phyloP scores from a whole-genome alignment of 495 filamentous ascomycete species.

The Letharia lupina region DNA sequence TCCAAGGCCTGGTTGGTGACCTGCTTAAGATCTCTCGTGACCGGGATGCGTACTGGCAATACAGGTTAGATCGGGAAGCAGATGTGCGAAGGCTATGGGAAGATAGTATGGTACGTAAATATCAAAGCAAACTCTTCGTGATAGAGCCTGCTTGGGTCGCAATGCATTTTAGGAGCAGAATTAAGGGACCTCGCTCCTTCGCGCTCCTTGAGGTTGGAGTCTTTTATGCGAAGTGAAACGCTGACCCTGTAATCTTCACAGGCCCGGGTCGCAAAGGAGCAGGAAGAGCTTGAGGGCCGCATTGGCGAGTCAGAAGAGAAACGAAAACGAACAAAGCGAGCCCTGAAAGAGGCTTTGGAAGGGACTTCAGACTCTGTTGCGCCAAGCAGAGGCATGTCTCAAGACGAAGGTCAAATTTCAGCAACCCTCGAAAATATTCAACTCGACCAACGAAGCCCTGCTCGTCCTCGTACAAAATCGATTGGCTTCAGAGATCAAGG shows the following conservation, averaged over 20 bases:
- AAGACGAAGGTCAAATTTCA: constrained; percentile 15
- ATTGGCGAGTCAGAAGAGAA: constrained; percentile 88
- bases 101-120: constrained; percentile 65
- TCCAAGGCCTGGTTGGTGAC: constrained; percentile 80
- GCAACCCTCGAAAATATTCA: constrained; percentile 16
- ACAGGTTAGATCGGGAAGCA: constrained; percentile 79
- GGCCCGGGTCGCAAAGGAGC: constrained; percentile 79
- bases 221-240: background rate
- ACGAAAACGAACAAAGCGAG: constrained; percentile 79
- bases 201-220: background rate
- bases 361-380: constrained; percentile 38
- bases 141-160: background rate
- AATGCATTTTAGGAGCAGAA: background rate
- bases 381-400: constrained; percentile 28
- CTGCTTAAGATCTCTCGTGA: constrained; percentile 85
- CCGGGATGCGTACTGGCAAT: constrained; percentile 94
- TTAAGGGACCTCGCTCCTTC: background rate
- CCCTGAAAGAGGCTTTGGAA: constrained; percentile 78
- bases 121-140: background rate
- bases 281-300: constrained; percentile 78
- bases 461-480: constrained; percentile 37
- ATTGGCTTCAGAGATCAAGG: constrained; percentile 31
- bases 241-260: background rate
- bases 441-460: constrained; percentile 23
- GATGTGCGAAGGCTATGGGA: constrained; percentile 93